Percentiles rank a stretch among this genome's conserved stretches.
phyloP scores from a whole-genome alignment of 1,284 basidiomycete genomes.

The Xerocomus nothofagi region DNA sequence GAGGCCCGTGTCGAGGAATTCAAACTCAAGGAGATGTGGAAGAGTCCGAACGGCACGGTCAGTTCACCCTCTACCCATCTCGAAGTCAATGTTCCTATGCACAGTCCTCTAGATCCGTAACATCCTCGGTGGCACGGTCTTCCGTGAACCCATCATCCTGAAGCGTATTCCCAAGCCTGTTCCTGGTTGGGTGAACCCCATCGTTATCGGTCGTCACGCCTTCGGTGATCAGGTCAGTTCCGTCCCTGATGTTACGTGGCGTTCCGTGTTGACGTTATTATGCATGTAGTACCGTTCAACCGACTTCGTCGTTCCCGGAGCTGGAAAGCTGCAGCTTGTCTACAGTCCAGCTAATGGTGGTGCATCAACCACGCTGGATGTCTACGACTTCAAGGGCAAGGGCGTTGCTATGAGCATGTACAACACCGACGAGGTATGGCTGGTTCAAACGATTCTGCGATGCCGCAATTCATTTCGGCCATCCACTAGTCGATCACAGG shows the following conservation, averaged over 20 bases:
- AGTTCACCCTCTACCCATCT: constrained; percentile 31
- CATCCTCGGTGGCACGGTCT: constrained; percentile 96
- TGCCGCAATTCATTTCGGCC: constrained; percentile 7
- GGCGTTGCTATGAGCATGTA: constrained; percentile 95
- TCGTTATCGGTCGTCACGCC: constrained; percentile 95
- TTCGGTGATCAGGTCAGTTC: constrained; percentile 83
- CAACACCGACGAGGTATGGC: constrained; percentile 86
- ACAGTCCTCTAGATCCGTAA: constrained; percentile 74
- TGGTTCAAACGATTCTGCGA: not conserved
- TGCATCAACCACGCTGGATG: constrained; percentile 65
- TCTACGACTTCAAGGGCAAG: constrained; percentile 88
- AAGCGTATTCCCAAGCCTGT: constrained; percentile 89
- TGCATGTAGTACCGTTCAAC: constrained; percentile 86
- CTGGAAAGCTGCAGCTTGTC: constrained; percentile 88
- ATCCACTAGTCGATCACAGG: constrained; percentile 77
- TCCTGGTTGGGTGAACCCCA: constrained; percentile 96
- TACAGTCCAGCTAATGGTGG: constrained; percentile 79
- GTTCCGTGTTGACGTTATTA: constrained; percentile 3
- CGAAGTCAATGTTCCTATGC: constrained; percentile 6
- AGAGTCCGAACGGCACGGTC: constrained; percentile 91
- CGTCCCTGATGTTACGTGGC: constrained; percentile 11
- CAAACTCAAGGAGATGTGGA: constrained; percentile 98
- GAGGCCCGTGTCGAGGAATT: constrained; percentile 95
- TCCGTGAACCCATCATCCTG: constrained; percentile 97
- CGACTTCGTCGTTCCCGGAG: constrained; percentile 83